Evolutionary conservation across 495 filamentous ascomycete species (phyloP).

Genomic region (Daldinia caldariorum): DNA sequence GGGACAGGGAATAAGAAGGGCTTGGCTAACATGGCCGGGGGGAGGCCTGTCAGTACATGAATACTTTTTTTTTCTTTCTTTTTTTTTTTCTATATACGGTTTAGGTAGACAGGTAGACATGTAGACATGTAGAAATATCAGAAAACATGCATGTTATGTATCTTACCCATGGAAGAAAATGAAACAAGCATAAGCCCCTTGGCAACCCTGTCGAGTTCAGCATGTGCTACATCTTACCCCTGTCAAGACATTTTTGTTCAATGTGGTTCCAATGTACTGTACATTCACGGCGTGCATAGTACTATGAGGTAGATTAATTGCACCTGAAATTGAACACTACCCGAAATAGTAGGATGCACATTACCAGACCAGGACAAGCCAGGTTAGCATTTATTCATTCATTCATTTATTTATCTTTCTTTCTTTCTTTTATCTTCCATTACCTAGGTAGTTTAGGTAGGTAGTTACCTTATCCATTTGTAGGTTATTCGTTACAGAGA

Average conservation of each 20-base stretch:
- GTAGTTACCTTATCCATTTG: neutral
- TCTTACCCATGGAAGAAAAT: slow-evolving; percentile 44
- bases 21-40: slow-evolving; percentile 24
- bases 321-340: slow-evolving; percentile 42
- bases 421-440: slow-evolving; percentile 11
- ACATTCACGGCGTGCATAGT: slow-evolving; percentile 34
- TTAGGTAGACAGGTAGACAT: too few relatives aligned
- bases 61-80: neutral
- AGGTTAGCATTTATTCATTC: slow-evolving; percentile 16
- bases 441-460: too few relatives aligned
- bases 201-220: slow-evolving; percentile 40
- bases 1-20: slow-evolving; percentile 35
- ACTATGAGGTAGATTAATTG: slow-evolving; percentile 45
- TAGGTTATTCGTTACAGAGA: neutral
- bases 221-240: slow-evolving; percentile 44
- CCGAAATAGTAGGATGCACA: slow-evolving; percentile 40
- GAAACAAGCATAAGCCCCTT: slow-evolving; percentile 46
- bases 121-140: neutral
- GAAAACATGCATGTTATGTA: slow-evolving; percentile 23
- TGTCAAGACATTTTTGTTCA: slow-evolving; percentile 27
- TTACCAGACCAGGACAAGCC: slow-evolving; percentile 37
- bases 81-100: too few relatives aligned
- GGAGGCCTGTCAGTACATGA: slow-evolving; percentile 20
- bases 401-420: slow-evolving; percentile 2
- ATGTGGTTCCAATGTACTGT: slow-evolving; percentile 32